phyloP scores from a whole-genome alignment of 371 early-diverging fungal species.

The Actinomortierella wolfii region DNA sequence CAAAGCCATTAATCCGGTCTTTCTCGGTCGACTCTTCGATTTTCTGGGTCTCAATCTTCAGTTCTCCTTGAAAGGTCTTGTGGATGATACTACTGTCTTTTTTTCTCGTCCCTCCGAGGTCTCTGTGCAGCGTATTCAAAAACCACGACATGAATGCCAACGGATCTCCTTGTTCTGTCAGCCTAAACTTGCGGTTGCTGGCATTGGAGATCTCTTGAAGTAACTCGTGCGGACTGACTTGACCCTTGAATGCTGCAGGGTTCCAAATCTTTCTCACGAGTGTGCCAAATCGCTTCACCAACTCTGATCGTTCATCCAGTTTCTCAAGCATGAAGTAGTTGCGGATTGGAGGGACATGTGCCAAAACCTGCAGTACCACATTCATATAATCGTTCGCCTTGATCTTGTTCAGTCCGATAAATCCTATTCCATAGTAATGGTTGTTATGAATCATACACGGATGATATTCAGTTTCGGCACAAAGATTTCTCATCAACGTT shows the following conservation, averaged over 20 bases:
- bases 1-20: constrained; percentile 15
- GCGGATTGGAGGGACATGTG: constrained; percentile 88
- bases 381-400: constrained; percentile 97
- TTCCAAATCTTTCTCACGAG: constrained; percentile 95
- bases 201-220: constrained; percentile 91
- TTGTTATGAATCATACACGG: neutral
- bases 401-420: constrained; percentile 94
- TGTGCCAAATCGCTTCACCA: constrained; percentile 79
- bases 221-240: constrained; percentile 96
- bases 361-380: constrained; percentile 89
- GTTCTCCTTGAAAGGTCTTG: constrained; percentile 84
- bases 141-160: constrained; percentile 94
- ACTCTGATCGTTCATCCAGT: constrained; percentile 57
- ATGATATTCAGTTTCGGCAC: constrained; percentile 9
- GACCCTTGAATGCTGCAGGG: constrained; percentile 91
- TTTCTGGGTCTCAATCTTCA: constrained; percentile 72
- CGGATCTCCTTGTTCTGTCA: constrained; percentile 87
- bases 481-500: too few species aligned
- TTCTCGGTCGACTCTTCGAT: constrained; percentile 50
- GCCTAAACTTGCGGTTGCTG: constrained; percentile 79
- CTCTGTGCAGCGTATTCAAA: constrained; percentile 86
- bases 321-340: constrained; percentile 81
- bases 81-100: constrained; percentile 77
- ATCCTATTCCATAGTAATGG: constrained; percentile 57
- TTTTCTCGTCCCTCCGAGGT: constrained; percentile 82